phyloP scores from a whole-genome alignment of 2,329 filamentous ascomycete genomes.

The Fusarium pilosicola region DNA sequence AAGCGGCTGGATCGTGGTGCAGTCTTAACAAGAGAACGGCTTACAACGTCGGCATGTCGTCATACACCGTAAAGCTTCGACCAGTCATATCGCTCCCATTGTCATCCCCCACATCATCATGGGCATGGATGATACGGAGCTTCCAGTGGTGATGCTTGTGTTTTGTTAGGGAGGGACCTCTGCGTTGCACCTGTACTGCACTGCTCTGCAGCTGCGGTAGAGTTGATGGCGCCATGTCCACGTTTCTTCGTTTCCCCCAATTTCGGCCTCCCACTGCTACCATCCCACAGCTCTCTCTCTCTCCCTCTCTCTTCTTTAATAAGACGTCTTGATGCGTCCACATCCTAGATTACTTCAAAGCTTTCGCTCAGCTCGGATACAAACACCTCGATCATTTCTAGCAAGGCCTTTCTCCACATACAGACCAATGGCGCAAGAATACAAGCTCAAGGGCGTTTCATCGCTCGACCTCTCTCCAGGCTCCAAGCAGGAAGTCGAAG shows the following conservation, averaged over 20 bases:
- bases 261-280: slow-evolving; percentile 3
- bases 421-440: slow-evolving; percentile 64
- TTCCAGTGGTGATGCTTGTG: slow-evolving; percentile 30
- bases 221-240: slow-evolving; percentile 28
- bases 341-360: slow-evolving; percentile 21
- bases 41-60: slow-evolving; percentile 32
- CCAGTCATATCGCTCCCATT: slow-evolving; percentile 37
- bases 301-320: neutral
- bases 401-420: slow-evolving; percentile 41
- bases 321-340: slow-evolving; percentile 34
- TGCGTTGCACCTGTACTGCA: neutral
- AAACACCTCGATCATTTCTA: slow-evolving; percentile 16
- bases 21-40: neutral
- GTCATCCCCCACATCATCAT: slow-evolving; percentile 43
- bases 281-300: neutral
- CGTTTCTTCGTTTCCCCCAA: slow-evolving; percentile 17
- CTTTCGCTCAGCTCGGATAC: slow-evolving; percentile 21
- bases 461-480: slow-evolving; percentile 80
- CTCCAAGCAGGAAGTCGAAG: slow-evolving; percentile 88
- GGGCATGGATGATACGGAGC: slow-evolving; percentile 33
- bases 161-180: slow-evolving; percentile 7
- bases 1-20: neutral
- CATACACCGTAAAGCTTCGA: slow-evolving; percentile 31
- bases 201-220: neutral
- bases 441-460: slow-evolving; percentile 79